These are phyloP conservation scores for Discostella stelligeroides DNA, from an alignment of 108 stramenopile genomes.

Conservation along the genomic window DNA sequence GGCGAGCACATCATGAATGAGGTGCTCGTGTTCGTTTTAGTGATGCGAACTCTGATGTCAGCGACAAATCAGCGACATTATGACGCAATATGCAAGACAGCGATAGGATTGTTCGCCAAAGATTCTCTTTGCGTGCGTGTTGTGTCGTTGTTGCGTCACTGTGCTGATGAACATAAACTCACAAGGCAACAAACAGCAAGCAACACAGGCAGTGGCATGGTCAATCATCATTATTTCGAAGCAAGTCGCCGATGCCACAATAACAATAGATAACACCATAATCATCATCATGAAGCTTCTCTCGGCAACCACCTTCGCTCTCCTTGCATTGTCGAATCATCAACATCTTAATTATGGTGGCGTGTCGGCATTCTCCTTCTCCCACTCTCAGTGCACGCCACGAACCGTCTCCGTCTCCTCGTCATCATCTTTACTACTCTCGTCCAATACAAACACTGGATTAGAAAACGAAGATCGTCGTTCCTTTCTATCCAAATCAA, in stretches of 20 bases:
- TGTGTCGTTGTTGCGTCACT: too few relatives aligned
- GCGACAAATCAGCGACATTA: neutral
- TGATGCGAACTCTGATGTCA: slow-evolving; percentile 1
- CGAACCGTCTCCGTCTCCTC: neutral
- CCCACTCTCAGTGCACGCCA: neutral
- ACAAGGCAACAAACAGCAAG: too few relatives aligned
- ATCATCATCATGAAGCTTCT: slow-evolving; percentile 37
- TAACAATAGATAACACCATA: neutral
- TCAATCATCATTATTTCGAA: too few relatives aligned
- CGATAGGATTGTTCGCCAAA: neutral
- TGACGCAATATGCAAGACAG: neutral
- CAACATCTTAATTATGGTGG: too few relatives aligned
- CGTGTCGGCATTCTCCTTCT: slow-evolving; percentile 16
- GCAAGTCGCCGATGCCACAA: too few relatives aligned
- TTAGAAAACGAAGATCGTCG: slow-evolving; percentile 58
- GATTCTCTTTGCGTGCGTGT: neutral
- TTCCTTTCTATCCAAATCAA: slow-evolving; percentile 72
- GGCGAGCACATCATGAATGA: too few relatives aligned
- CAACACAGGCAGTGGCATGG: too few relatives aligned
- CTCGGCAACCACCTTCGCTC: slow-evolving; percentile 25
- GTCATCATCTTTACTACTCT: slow-evolving; percentile 1
- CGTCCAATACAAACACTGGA: slow-evolving; percentile 21
- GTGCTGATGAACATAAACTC: too few relatives aligned
- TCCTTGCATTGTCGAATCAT: slow-evolving; percentile 14
- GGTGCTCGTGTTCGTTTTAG: too few relatives aligned